Evolutionary conservation across 495 filamentous ascomycete species (phyloP).

Genomic region (Tetracladium setigerum): DNA sequence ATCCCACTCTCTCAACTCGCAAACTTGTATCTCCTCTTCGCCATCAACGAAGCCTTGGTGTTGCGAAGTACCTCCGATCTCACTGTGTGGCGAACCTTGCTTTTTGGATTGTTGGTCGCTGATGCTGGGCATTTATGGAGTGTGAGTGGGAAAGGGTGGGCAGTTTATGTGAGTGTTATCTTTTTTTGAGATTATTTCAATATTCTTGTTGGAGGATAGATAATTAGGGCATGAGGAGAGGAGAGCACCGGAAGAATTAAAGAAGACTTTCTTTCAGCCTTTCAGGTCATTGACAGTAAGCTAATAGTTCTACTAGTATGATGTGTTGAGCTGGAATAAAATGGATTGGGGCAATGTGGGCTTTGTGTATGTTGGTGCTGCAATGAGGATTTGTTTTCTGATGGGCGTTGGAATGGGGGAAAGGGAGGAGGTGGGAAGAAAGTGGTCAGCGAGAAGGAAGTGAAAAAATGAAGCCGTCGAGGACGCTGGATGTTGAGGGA

Average conservation of each 20-base stretch:
- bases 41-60: conserved; percentile 61
- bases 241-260: too few species aligned
- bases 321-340: conserved; percentile 43
- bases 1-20: conserved; percentile 55
- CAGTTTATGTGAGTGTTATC: conserved; percentile 14
- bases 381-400: conserved; percentile 48
- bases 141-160: conserved; percentile 37
- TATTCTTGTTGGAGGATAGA: too few species aligned
- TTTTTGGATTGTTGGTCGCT: conserved; percentile 54
- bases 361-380: conserved; percentile 53
- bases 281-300: too few species aligned
- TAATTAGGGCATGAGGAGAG: too few species aligned
- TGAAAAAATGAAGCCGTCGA: too few species aligned
- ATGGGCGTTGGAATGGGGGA: conserved; percentile 36
- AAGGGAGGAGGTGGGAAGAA: too few species aligned
- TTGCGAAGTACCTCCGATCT: conserved; percentile 54
- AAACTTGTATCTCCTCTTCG: conserved; percentile 59
- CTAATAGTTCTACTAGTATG: too few species aligned
- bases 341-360: conserved; percentile 59
- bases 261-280: background rate
- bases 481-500: too few species aligned
- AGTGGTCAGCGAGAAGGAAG: too few species aligned
- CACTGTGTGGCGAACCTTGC: conserved; percentile 54
- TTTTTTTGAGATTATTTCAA: too few species aligned
- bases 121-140: conserved; percentile 63